A percentile compares a stretch with the other conserved stretches of the same genome.
phyloP scores from a whole-genome alignment of 2,329 filamentous ascomycete genomes.

The Microsporum audouinii region DNA sequence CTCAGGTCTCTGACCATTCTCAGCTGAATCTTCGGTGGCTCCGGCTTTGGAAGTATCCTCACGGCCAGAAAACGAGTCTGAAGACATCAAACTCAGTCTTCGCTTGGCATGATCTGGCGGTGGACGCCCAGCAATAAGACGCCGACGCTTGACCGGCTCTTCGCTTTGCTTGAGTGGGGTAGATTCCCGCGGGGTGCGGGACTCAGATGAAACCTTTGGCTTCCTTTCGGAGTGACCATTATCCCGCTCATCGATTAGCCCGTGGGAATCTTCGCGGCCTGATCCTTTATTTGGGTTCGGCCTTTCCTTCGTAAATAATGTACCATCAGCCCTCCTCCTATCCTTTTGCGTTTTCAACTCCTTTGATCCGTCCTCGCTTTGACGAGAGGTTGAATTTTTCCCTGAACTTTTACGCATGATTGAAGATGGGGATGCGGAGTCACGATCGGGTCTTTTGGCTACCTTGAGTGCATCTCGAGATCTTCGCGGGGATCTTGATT shows the following conservation, averaged over 20 bases:
- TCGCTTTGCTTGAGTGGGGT: slow-evolving; percentile 21
- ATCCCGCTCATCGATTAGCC: slow-evolving; percentile 11
- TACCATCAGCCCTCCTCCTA: slow-evolving; percentile 21
- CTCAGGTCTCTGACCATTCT: slow-evolving; percentile 16
- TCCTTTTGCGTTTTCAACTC: slow-evolving; percentile 6
- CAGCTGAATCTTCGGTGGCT: slow-evolving; percentile 18
- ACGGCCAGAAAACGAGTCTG: slow-evolving; percentile 31
- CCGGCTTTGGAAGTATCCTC: slow-evolving; percentile 27
- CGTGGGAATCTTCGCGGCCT: slow-evolving; percentile 23
- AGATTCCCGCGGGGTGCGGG: slow-evolving; percentile 24
- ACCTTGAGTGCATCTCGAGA: slow-evolving; percentile 32
- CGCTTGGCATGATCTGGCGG: slow-evolving; percentile 25
- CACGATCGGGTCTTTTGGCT: slow-evolving; percentile 22
- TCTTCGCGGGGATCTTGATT: slow-evolving; percentile 29
- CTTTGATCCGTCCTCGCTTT: slow-evolving; percentile 18
- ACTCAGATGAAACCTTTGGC: slow-evolving; percentile 18
- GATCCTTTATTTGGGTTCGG: slow-evolving; percentile 15
- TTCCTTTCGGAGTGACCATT: slow-evolving; percentile 12
- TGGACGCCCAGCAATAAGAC: slow-evolving; percentile 32
- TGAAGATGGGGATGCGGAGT: slow-evolving; percentile 32
- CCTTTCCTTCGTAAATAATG: slow-evolving; percentile 20
- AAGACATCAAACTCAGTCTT: slow-evolving; percentile 29
- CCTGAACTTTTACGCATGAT: slow-evolving; percentile 22
- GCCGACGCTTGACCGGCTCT: slow-evolving; percentile 29
- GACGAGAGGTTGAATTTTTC: slow-evolving; percentile 23